These are phyloP conservation scores for Kodamaea arcana DNA, from an alignment of 1,139 yeast genomes.

Conservation along the genomic window DNA sequence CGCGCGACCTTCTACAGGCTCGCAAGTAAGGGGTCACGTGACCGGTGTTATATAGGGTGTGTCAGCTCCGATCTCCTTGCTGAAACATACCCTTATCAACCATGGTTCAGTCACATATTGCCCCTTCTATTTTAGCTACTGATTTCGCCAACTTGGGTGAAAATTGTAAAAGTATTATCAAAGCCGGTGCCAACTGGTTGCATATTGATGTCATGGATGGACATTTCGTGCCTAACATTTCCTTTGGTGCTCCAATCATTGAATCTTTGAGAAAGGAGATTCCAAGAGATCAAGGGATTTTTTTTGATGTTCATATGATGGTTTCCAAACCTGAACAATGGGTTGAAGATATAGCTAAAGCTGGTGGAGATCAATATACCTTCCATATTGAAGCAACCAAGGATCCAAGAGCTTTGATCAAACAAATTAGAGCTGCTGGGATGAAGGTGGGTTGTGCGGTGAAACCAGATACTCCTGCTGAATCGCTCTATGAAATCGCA, in stretches of 20 bases:
- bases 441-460: conserved; percentile 93
- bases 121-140: conserved; percentile 96
- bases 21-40: background rate
- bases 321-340: conserved; percentile 91
- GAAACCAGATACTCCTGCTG: conserved; percentile 91
- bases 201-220: conserved; percentile 99
- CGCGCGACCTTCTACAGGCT: background rate
- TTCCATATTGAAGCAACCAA: conserved; percentile 94
- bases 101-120: conserved; percentile 83
- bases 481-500: conserved; percentile 72
- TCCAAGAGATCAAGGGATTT: conserved; percentile 60
- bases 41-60: background rate
- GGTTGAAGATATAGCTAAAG: conserved; percentile 89
- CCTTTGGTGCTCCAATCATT: conserved; percentile 90
- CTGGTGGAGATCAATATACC: conserved; percentile 95
- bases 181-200: conserved; percentile 85
- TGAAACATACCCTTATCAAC: conserved; percentile 2
- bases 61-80: background rate
- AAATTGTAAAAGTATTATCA: conserved; percentile 74
- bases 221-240: conserved; percentile 93
- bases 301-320: conserved; percentile 99
- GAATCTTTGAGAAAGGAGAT: conserved; percentile 71
- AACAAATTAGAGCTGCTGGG: conserved; percentile 72
- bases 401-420: conserved; percentile 71
- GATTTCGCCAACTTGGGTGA: conserved; percentile 88